A percentile compares a stretch with the other conserved stretches of the same genome.
Evolutionary conservation across 1,284 basidiomycete genomes (phyloP).

Genomic region (Apiotrichum veenhuisii): DNA sequence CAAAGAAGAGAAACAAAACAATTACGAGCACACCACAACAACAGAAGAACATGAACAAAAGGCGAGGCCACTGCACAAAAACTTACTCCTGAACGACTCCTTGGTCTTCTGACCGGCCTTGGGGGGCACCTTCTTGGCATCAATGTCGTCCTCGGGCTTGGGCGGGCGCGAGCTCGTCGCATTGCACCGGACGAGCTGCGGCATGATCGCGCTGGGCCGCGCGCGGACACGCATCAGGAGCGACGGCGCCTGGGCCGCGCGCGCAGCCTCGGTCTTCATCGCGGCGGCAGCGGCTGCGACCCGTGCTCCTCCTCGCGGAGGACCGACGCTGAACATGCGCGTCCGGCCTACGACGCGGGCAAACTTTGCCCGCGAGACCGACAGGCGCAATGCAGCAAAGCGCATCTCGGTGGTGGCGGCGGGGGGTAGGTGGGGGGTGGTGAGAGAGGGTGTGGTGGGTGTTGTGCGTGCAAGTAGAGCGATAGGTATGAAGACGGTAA

Average conservation of each 20-base stretch:
- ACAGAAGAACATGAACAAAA: too few species aligned
- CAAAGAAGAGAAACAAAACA: too few species aligned
- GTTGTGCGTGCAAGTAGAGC: too few species aligned
- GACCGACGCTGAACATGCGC: too few species aligned
- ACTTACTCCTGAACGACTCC: constrained; percentile 7
- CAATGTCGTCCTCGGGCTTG: not conserved
- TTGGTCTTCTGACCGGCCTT: not conserved
- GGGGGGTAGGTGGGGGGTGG: not conserved
- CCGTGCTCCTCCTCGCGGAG: not conserved
- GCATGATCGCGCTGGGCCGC: not conserved
- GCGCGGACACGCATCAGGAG: not conserved
- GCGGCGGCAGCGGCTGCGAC: not conserved
- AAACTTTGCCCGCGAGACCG: not conserved
- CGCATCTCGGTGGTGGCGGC: not conserved
- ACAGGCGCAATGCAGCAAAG: not conserved
- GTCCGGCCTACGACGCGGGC: not conserved
- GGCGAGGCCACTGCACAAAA: not conserved
- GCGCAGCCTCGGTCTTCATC: too few species aligned
- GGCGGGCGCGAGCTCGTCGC: not conserved
- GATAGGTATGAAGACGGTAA: too few species aligned
- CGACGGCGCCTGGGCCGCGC: not conserved
- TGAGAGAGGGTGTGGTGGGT: not conserved
- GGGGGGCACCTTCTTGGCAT: not conserved
- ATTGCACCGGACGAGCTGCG: constrained; percentile 1
- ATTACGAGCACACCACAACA: too few species aligned